Percentiles rank a stretch among this genome's conserved stretches.
phyloP scores from a whole-genome alignment of 2,329 filamentous ascomycete genomes.

The Paecilomyces formosus region DNA sequence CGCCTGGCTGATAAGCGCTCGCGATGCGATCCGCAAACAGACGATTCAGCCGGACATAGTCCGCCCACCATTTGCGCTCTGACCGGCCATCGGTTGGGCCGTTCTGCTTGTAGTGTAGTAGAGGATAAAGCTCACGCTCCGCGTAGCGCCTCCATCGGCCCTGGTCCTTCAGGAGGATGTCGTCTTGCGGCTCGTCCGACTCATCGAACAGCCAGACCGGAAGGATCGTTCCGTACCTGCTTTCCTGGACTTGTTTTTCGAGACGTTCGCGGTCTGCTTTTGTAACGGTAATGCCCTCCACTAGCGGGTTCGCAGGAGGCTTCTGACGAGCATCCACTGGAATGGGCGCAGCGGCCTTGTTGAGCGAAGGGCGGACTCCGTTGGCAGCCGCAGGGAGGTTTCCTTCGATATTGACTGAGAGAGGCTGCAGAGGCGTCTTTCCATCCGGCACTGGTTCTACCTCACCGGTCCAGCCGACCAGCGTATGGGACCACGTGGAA shows the following conservation, averaged over 20 bases:
- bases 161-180: conserved; percentile 70
- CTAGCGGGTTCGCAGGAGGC: conserved; percentile 49
- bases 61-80: conserved; percentile 77
- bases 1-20: conserved; percentile 82
- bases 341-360: conserved; percentile 71
- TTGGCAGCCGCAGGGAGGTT: conserved; percentile 23
- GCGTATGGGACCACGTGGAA: conserved; percentile 81
- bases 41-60: conserved; percentile 90
- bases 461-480: conserved; percentile 94
- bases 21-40: conserved; percentile 85
- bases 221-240: conserved; percentile 68
- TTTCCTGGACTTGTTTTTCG: conserved; percentile 64
- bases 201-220: conserved; percentile 88
- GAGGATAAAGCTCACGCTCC: conserved; percentile 82
- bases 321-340: conserved; percentile 59
- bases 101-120: conserved; percentile 95
- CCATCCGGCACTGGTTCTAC: conserved; percentile 46
- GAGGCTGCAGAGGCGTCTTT: conserved; percentile 21
- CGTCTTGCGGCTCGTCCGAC: conserved; percentile 59
- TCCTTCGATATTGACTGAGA: conserved; percentile 17
- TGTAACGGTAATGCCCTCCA: conserved; percentile 64
- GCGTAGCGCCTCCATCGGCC: conserved; percentile 81
- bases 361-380: conserved; percentile 43
- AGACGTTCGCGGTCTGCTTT: conserved; percentile 63
- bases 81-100: conserved; percentile 78